A percentile compares a stretch with the other conserved stretches of the same genome.
Conservation (phyloP, 2,329 filamentous ascomycete genomes). For the Coccinonectria pachysandricola region DNA sequence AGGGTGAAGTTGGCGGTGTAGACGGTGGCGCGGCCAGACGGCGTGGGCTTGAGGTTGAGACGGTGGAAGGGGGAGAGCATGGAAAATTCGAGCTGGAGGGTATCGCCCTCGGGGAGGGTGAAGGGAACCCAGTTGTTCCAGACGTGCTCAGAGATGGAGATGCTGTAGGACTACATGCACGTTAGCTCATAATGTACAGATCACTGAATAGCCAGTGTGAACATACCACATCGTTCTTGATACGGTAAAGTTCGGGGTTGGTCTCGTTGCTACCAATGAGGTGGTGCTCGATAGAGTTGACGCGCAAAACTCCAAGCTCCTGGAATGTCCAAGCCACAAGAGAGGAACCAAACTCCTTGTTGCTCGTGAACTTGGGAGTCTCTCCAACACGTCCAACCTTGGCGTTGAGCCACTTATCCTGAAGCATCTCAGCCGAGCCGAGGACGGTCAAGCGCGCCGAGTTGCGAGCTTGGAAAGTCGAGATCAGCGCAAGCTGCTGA, state of each 20-base stretch:
- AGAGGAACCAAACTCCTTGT: conserved; percentile 75
- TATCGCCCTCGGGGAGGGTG: conserved; percentile 56
- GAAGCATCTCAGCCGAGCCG: conserved; percentile 76
- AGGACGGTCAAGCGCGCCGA: conserved; percentile 81
- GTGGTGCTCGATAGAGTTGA: conserved; percentile 74
- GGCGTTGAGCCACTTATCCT: conserved; percentile 81
- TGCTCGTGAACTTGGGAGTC: conserved; percentile 54
- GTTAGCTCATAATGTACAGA: conserved; percentile 15
- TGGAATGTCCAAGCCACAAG: conserved; percentile 94
- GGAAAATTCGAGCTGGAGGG: conserved; percentile 88
- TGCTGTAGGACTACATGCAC: conserved; percentile 59
- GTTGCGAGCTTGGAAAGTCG: conserved; percentile 82
- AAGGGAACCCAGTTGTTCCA: conserved; percentile 70
- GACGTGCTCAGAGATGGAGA: conserved; percentile 79
- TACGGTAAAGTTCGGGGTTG: conserved; percentile 84
- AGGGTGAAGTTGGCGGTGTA: conserved; percentile 69
- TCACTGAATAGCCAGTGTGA: neutral
- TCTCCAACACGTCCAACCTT: conserved; percentile 54
- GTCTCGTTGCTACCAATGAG: conserved; percentile 43
- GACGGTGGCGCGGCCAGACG: conserved; percentile 57
- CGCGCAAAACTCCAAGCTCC: conserved; percentile 80
- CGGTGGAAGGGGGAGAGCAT: conserved; percentile 99
- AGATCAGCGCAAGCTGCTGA: conserved; percentile 73
- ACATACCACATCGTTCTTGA: conserved; percentile 91
- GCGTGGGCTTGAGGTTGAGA: conserved; percentile 54